A percentile compares a stretch with the other conserved stretches of the same genome.
phyloP scores from a whole-genome alignment of 2,329 filamentous ascomycete genomes.

The Rutstroemia sp. region DNA sequence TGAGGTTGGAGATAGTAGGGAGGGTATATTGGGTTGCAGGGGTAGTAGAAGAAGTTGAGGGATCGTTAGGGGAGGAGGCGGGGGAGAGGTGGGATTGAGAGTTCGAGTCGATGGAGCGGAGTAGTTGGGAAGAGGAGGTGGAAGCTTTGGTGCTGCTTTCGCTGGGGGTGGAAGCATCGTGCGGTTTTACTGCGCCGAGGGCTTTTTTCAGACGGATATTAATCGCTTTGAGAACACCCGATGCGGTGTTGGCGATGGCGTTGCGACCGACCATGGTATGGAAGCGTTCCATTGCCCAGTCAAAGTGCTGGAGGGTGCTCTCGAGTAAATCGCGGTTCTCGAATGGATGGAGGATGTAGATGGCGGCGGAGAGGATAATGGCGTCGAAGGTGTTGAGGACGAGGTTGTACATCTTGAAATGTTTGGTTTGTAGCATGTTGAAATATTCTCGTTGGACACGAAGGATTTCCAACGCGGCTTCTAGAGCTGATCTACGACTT shows the following conservation, averaged over 20 bases:
- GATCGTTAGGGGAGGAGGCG: conserved; percentile 2
- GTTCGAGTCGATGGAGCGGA: neutral
- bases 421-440: conserved; percentile 39
- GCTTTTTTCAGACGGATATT: conserved; percentile 45
- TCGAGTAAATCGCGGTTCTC: conserved; percentile 44
- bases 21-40: conserved; percentile 16
- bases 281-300: conserved; percentile 52
- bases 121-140: neutral
- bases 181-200: conserved; percentile 8
- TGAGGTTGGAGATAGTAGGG: conserved; percentile 25
- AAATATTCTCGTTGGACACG: conserved; percentile 46
- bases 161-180: conserved; percentile 1
- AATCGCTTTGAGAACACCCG: conserved; percentile 49
- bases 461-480: conserved; percentile 48
- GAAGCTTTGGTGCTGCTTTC: conserved; percentile 12
- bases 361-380: conserved; percentile 51
- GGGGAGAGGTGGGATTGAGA: conserved; percentile 2
- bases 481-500: conserved; percentile 48
- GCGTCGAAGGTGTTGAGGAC: conserved; percentile 60
- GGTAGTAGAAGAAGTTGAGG: neutral
- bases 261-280: conserved; percentile 48
- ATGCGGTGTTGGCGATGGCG: conserved; percentile 44
- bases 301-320: conserved; percentile 46
- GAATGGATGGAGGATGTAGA: conserved; percentile 53
- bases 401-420: conserved; percentile 47